phyloP scores from a whole-genome alignment of 2,329 filamentous ascomycete species.

The Lachnellula occidentalis region DNA sequence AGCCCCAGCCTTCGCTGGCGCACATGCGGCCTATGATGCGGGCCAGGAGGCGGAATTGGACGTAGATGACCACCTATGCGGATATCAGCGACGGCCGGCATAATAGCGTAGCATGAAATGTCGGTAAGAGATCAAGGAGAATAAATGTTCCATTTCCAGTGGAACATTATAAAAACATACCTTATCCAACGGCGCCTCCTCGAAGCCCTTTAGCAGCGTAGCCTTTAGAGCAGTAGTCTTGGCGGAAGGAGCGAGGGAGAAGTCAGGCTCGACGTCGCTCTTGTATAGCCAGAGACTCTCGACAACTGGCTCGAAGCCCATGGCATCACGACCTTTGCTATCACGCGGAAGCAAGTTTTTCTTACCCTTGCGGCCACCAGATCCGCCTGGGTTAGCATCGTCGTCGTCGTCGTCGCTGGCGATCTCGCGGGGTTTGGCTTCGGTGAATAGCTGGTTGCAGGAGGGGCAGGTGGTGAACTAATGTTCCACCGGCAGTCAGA shows the following conservation, averaged over 20 bases:
- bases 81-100: background rate
- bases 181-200: constrained; percentile 43
- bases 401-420: constrained; percentile 12
- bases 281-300: constrained; percentile 21
- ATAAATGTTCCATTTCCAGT: background rate
- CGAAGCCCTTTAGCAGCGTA: constrained; percentile 35
- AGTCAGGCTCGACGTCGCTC: constrained; percentile 21
- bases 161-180: constrained; percentile 18
- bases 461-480: constrained; percentile 18
- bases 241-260: constrained; percentile 32
- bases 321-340: constrained; percentile 21
- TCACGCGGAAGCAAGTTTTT: constrained; percentile 1
- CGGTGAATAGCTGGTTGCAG: constrained; percentile 17
- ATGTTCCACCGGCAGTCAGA: background rate
- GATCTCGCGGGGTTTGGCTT: constrained; percentile 1
- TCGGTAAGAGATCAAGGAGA: background rate
- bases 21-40: constrained; percentile 47
- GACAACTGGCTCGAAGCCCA: constrained; percentile 24
- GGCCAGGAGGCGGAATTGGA: constrained; percentile 51
- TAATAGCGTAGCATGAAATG: background rate
- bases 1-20: constrained; percentile 41
- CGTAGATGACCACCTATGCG: constrained; percentile 45
- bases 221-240: constrained; percentile 35
- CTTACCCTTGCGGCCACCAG: background rate
- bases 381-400: background rate